Base-by-base conservation (phyloP, 2,329 filamentous ascomycete genomes). In the Phialemonium atrogriseum region DNA sequence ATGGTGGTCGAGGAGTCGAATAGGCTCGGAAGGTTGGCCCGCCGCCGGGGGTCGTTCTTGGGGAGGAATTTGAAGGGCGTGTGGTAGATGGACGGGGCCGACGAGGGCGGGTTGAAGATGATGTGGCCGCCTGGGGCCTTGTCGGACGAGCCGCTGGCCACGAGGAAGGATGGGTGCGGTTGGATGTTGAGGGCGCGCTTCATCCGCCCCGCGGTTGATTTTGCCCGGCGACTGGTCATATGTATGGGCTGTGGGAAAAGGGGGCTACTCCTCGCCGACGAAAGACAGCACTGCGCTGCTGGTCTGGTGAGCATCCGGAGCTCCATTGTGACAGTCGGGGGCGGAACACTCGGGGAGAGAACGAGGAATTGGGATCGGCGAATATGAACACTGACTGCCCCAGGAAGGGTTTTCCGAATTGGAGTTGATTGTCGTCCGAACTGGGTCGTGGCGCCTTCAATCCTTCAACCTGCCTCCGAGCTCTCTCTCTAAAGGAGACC, bases 1-100 rank as follows among this genome's bases (percentile, higher is more conserved):
- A 34, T 30, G 18, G 45, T 49, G 17, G 45, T 34, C 10, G 54
- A 48, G 19, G 48, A 48, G 37, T 52, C 51, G 35, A 67, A 54
- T 20, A 73, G 61, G 24, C 59, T 50, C 11, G 58, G 54, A 24
- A 71, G 55, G 51, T 68, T 64, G 27, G 64, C 62, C 32, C 58
- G 55, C 17, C 70, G 66, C 27, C 71, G 66, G 11, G 70, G 68
- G 48, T 77, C 73, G 42, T 49, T 54, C 30, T 61, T 64, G 33
- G 76, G 76, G 18, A 80, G 67, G 56, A 80, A 80, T 50, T 76
- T 70, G 57, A 77, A 69, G 35, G 76, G 76, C n/a, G 76, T 80
- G 58, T 80, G 70, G 46, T 64, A 66, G 35, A 77, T 73, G n/a
- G 71, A 56, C 10, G 63, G 54, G 20, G 56, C 58, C 26, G 63